Evolutionary conservation across 495 filamentous ascomycete genomes (phyloP).

Genomic region (Penicillium odoratum): DNA sequence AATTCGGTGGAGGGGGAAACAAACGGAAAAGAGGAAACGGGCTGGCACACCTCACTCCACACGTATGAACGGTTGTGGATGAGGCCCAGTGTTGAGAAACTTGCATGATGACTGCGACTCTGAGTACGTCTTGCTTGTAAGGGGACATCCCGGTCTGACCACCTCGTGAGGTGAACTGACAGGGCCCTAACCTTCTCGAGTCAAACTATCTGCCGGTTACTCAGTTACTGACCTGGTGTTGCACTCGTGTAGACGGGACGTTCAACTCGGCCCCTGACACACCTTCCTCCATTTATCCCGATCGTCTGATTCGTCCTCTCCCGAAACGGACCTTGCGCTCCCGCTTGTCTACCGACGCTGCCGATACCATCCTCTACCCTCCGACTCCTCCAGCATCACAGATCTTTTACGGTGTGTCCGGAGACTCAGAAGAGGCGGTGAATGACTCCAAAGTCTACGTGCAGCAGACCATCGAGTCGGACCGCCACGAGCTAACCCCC

Average conservation of each 20-base stretch:
- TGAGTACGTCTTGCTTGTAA: conserved; percentile 47
- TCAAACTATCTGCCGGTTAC: conserved; percentile 30
- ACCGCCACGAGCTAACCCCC: conserved; percentile 49
- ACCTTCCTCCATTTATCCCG: conserved; percentile 73
- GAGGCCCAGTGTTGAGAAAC: conserved; percentile 33
- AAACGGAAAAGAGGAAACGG: conserved; percentile 14
- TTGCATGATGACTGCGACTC: conserved; percentile 49
- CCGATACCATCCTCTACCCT: conserved; percentile 78
- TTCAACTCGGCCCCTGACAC: conserved; percentile 68
- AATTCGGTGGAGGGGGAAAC: conserved; percentile 25
- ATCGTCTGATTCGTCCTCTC: conserved; percentile 89
- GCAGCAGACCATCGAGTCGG: conserved; percentile 38
- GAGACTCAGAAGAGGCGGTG: conserved; percentile 38
- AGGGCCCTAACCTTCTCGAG: conserved; percentile 13
- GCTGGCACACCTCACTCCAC: conserved; percentile 17
- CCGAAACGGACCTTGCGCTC: conserved; percentile 85
- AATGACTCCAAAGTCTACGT: conserved; percentile 49
- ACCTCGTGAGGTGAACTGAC: conserved; percentile 10
- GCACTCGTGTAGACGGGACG: conserved; percentile 46
- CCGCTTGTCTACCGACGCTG: conserved; percentile 79
- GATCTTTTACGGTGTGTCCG: conserved; percentile 76
- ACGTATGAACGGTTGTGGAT: conserved; percentile 29
- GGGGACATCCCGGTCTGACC: conserved; percentile 21
- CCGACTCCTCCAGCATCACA: conserved; percentile 63
- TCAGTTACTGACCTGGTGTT: conserved; percentile 45